A percentile compares a stretch with the other conserved stretches of the same genome.
phyloP scores from a whole-genome alignment of 768 basidiomycete species.

The Cystobasidium ongulense region DNA sequence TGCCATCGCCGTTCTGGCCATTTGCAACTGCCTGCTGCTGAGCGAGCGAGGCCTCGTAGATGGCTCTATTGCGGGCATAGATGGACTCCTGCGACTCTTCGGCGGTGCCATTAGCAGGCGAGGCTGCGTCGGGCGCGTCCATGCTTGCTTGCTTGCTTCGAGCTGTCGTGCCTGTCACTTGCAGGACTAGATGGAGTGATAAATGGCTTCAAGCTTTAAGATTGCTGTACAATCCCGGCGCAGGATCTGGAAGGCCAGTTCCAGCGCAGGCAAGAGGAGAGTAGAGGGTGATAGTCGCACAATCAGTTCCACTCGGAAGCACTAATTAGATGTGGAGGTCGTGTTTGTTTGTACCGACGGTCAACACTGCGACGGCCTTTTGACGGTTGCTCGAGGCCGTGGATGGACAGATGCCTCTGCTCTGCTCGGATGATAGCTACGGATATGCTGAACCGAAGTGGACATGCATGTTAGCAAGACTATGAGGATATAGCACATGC shows the following conservation, averaged over 20 bases:
- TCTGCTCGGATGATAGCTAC: not conserved
- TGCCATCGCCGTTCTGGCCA: not conserved
- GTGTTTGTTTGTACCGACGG: not conserved
- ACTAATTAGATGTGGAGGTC: not conserved
- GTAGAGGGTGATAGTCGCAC: not conserved
- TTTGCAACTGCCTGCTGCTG: not conserved
- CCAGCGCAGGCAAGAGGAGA: not conserved
- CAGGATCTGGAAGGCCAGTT: not conserved
- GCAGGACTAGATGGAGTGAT: not conserved
- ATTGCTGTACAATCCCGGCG: no score
- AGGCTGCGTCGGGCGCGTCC: not conserved
- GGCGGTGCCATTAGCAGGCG: not conserved
- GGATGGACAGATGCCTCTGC: not conserved
- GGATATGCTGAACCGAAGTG: not conserved
- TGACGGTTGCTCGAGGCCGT: not conserved
- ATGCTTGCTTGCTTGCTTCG: not conserved
- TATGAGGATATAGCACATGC: not conserved
- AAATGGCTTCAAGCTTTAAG: no score
- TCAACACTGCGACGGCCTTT: not conserved
- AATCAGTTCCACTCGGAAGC: not conserved
- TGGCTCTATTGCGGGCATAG: slow-evolving; percentile 25
- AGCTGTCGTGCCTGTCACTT: not conserved
- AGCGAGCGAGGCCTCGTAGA: slow-evolving; percentile 7
- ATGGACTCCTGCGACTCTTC: slow-evolving; percentile 15
- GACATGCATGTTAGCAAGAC: not conserved